Base-by-base conservation (phyloP, 106 monocot species). In the Gastrodia elata region DNA sequence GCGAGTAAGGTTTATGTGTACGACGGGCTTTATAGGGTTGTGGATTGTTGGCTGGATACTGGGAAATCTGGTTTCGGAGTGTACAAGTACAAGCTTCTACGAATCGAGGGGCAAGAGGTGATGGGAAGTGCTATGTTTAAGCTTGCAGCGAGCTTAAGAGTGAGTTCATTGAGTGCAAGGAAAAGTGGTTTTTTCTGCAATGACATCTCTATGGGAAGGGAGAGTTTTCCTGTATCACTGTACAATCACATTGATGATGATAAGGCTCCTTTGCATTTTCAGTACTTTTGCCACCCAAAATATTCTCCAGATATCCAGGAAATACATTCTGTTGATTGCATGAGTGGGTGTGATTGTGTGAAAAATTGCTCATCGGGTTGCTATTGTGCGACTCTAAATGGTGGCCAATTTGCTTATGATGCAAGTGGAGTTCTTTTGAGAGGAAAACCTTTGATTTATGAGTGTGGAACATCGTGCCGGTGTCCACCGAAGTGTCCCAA, bases 231-330 rank as follows among this genome's bases (percentile, higher is more conserved):
- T 0, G 81, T 89, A 3, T 55, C 77, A 0, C 20, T 89, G 38
- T 86, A 82, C 33, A 89, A 89, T 8, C 79, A 83, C 37, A 75
- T 89, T 1, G 89, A 89, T 68, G 83, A 61, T 7, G 77, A 84
- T 65, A 41, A 46, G 13, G 79, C 79, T 30, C 89, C 89, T 36
- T 37, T 84, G 43, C 58, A 74, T 10, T 89, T 86, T 40, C 75
- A 89, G 55, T 89, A 89, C 36, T 67, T 84, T 70, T 68, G 37
- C 49, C 41, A 32, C 0, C 81, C 85, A 0, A 36, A 71, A 10
- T 82, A 79, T 44, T 73, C 77, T 36, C 44, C 15, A 3, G 43
- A 28, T 36, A 24, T 65, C 9, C 49, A 41, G 13, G 55, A 76
- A 10, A 79, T 64, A 39, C 2, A 15, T 25, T 26, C 26, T 41